Percentiles rank a stretch among this genome's conserved stretches.
These are phyloP conservation scores for Xylaria sp. DNA, from an alignment of 2,329 filamentous ascomycete genomes.

Conservation along the genomic window DNA sequence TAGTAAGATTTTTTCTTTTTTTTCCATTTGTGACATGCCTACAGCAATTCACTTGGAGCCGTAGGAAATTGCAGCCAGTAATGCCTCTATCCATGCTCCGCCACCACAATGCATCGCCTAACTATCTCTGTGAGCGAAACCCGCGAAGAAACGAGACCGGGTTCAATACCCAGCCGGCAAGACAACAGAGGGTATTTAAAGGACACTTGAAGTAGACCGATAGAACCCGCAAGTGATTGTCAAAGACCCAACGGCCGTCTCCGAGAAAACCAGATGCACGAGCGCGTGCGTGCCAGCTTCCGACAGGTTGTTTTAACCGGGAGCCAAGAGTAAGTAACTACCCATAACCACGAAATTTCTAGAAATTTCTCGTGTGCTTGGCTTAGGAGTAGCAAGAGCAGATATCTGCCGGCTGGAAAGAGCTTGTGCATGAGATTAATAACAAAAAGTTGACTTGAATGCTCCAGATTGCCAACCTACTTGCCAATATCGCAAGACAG, in stretches of 20 bases:
- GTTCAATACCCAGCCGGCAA: background rate
- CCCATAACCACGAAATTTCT: background rate
- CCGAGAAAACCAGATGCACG: no score
- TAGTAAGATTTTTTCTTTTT: conserved; percentile 1
- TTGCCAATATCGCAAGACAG: no score
- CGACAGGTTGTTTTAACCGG: background rate
- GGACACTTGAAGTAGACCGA: no score
- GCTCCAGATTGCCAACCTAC: no score
- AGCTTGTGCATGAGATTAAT: no score
- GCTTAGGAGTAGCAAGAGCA: background rate
- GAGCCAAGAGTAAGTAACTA: background rate
- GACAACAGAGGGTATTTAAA: no score
- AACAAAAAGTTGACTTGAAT: no score
- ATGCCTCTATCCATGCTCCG: background rate
- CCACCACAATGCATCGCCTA: no score
- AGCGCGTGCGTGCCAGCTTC: no score
- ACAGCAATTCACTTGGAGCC: background rate
- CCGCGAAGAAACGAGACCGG: background rate
- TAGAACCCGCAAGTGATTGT: no score
- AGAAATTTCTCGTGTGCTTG: background rate
- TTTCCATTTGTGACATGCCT: background rate
- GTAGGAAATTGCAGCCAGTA: background rate
- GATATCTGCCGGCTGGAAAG: background rate
- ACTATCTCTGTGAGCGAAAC: background rate
- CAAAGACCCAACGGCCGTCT: no score